phyloP scores from a whole-genome alignment of 2,329 filamentous ascomycete species.

The Epichloe coenophiala region DNA sequence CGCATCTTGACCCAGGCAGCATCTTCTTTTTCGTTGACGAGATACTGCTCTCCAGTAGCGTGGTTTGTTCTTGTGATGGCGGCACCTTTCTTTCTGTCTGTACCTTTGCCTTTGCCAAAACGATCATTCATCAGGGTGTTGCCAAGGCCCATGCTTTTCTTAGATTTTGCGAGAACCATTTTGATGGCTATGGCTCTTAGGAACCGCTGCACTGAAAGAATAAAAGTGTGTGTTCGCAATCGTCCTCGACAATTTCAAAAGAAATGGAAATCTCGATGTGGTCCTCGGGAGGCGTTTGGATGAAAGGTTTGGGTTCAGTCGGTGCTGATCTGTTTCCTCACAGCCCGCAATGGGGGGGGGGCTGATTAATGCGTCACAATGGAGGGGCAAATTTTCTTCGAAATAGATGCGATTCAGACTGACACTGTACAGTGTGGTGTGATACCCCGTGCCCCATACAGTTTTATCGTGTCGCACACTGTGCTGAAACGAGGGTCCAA shows the following conservation, averaged over 20 bases:
- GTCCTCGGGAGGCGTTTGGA: neutral
- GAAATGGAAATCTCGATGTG: neutral
- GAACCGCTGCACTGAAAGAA: neutral
- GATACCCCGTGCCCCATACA: slow-evolving; percentile 6
- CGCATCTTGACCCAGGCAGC: slow-evolving; percentile 99
- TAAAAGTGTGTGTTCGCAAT: neutral
- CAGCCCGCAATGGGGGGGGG: slow-evolving; percentile 1
- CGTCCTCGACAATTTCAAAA: neutral
- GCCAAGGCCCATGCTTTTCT: slow-evolving; percentile 86
- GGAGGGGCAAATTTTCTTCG: slow-evolving; percentile 36
- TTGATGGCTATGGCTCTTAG: slow-evolving; percentile 14
- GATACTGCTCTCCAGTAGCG: slow-evolving; percentile 74
- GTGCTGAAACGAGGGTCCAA: slow-evolving; percentile 11
- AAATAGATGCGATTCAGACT: slow-evolving; percentile 7
- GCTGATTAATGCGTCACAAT: slow-evolving; percentile 28
- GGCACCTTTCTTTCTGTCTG: slow-evolving; percentile 59
- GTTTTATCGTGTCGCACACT: slow-evolving; percentile 15
- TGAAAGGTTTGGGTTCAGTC: neutral
- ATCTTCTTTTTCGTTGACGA: slow-evolving; percentile 82
- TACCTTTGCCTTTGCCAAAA: slow-evolving; percentile 84
- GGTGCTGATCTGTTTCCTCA: neutral
- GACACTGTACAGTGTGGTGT: slow-evolving; percentile 14
- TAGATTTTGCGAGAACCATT: slow-evolving; percentile 70
- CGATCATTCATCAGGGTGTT: slow-evolving; percentile 98
- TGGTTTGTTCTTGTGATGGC: slow-evolving; percentile 57